Evolutionary conservation across 257 asterid species (phyloP).

Genomic region (Agastache rugosa): DNA sequence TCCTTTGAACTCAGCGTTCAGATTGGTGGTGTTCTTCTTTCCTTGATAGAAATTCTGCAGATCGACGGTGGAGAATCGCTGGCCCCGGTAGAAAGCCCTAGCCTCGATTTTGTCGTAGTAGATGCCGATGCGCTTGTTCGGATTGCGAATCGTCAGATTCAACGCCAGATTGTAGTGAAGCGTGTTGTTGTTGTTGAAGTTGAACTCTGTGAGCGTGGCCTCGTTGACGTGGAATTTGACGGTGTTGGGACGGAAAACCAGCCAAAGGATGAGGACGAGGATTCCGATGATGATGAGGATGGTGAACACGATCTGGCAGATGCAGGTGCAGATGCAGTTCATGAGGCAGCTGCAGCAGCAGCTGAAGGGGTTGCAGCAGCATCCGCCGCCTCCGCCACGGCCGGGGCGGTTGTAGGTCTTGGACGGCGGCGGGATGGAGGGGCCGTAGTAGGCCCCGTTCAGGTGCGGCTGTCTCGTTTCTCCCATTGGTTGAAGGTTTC

Average conservation of each 20-base stretch:
- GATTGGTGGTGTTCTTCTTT: conserved; percentile 51
- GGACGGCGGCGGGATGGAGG: conserved; percentile 68
- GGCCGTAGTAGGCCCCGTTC: conserved; percentile 95
- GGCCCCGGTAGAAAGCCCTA: conserved; percentile 63
- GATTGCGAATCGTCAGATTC: conserved; percentile 73
- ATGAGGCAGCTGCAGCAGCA: conserved; percentile 73
- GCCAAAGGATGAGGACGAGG: conserved; percentile 52
- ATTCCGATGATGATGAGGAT: conserved; percentile 51
- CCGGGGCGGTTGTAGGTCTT: conserved; percentile 72
- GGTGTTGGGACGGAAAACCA: conserved; percentile 77
- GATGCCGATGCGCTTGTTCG: conserved; percentile 80
- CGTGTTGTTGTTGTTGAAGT: conserved; percentile 60
- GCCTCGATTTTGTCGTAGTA: conserved; percentile 86
- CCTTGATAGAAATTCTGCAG: conserved; percentile 66
- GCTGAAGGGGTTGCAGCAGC: conserved; percentile 80
- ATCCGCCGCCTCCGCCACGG: conserved; percentile 66
- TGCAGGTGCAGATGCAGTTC: conserved; percentile 69
- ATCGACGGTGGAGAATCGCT: conserved; percentile 40
- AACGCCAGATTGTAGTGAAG: conserved; percentile 67
- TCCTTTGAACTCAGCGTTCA: conserved; percentile 54
- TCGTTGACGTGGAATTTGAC: conserved; percentile 63
- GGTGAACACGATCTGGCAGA: conserved; percentile 68
- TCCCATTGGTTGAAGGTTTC: conserved; percentile 39
- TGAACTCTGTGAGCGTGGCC: conserved; percentile 70
- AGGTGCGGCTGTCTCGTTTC: conserved; percentile 45